Conservation (phyloP, 2,329 filamentous ascomycete species). For the Fusarium devonianum region DNA sequence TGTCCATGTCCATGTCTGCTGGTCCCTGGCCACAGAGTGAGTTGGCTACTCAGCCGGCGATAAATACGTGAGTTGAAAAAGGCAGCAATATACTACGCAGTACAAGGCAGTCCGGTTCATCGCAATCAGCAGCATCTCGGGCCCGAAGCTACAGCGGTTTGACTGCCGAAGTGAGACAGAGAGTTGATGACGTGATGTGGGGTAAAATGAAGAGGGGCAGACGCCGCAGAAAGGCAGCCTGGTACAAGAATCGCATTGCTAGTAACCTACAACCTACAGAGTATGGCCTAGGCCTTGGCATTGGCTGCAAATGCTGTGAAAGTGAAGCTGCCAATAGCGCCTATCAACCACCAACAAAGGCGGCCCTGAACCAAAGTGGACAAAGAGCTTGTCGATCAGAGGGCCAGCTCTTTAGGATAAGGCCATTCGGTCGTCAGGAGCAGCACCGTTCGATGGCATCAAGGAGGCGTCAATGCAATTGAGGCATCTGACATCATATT, state of each 20-base stretch:
- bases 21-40: no score
- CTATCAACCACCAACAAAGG: no score
- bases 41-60: no score
- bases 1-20: no score
- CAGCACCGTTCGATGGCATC: neutral
- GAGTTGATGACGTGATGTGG: constrained; percentile 37
- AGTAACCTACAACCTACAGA: neutral
- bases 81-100: no score
- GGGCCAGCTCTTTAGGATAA: neutral
- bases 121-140: constrained; percentile 10
- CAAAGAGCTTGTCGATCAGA: neutral
- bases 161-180: constrained; percentile 1
- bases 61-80: no score
- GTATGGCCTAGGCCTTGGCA: neutral
- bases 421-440: neutral
- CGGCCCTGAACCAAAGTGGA: neutral
- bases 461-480: neutral
- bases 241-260: constrained; percentile 1
- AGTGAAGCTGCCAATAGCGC: neutral
- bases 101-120: no score
- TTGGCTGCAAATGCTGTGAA: neutral
- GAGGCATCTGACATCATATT: constrained; percentile 30
- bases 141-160: constrained; percentile 4
- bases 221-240: neutral
- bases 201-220: constrained; percentile 24